Evolutionary conservation across 2,329 filamentous ascomycete species (phyloP), one percentile per base, ranked within the genome.

Genomic region (Pseudocercospora crystallina): DNA sequence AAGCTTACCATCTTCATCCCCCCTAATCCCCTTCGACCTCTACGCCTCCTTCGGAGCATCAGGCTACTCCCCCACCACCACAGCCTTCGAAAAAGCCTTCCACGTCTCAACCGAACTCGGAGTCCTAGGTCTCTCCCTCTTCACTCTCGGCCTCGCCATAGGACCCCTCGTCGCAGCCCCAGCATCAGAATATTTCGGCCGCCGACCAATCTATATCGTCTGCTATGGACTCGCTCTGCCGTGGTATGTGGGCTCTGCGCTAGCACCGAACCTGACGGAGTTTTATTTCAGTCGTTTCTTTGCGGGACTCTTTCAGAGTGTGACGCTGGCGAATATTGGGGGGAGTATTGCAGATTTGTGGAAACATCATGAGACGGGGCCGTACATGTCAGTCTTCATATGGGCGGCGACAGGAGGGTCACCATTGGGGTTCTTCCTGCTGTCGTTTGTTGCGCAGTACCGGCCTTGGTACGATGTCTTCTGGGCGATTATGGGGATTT

Each of bases 71-170:
- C 74, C 75, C 1, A 71, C 68, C 0, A 61, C 66, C 8, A 61
- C 52, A 17, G 70, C 73, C 34, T 75, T 77, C 44, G 67, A 65
- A 1, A 63, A 70, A n/a, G 70, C 72, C 20, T 71, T 76, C 47
- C 62, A 64, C 11, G 63, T 76, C 4, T 69, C 71, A 1, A 57
- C 65, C 8, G 70, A 72, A 33, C 61, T 75, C 13, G 73, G 69
- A 1, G 74, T 72, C 0, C 59, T 78, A 5, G 74, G 75, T 2
- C 51, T 78, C 38, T 74, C 71, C 37, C 29, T 58, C 8, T 77
- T 75, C 47, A 66, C 76, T 11, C 61, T 77, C 10, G 75, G 73
- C 1, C 58, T 77, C 3, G 73, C 73, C 1, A 69, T 76, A 12
- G 55, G 52, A 3, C 48, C 55, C 30, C 54, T 55, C 35, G 15